Base-by-base conservation (phyloP, 1,284 basidiomycete genomes). In the Sanghuangporus sanghuang region DNA sequence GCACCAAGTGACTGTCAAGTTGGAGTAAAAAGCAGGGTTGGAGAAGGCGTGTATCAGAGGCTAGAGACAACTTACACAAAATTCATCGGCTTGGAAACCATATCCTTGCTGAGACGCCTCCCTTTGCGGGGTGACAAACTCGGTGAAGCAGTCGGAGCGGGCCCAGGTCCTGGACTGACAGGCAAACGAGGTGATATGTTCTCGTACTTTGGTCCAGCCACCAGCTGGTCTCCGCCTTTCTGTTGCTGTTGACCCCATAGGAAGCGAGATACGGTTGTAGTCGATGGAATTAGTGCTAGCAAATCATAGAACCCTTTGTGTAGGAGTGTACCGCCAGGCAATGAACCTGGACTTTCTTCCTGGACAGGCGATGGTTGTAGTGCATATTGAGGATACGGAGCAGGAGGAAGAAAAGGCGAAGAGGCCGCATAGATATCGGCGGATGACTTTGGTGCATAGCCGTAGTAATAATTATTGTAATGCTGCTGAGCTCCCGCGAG, bases 301-400 rank as follows among this genome's bases (percentile, higher is more conserved):
- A 95, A 81, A 77, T 95, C 91, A 75, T 92, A 92, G 78, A 95
- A 95, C 6, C 92, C 93, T 66, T 88, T 87, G 78, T 93, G 91
- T 39, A 92, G 77, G 53, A 93, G 75, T 11, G 90, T 89, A 21
- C 87, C 89, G 8, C 79, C 82, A 57, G 83, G 83, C 62, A 89
- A 75, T 61, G 81, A 81, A 7, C 79, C 78, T n/a, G 75, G 72
- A 49, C 67, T 68, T 53, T 73, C 75, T 56, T 80, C 76, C 64
- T 80, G 77, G 68, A 78, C 77, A 39, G 74, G 68, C 68, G 79
- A 72, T 56, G 70, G 68, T 36, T 68, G 64, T 16, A 70, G 73
- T 44, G 73, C 67, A 50, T 63, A 66, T 6, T 52, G 53, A 61
- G 73, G 69, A 49, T 73, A 71, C 23, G 69, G 63, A 64, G 75